Base-by-base conservation (phyloP, 2,329 filamentous ascomycete species). In the Aspergillus fumigatiaffinis region DNA sequence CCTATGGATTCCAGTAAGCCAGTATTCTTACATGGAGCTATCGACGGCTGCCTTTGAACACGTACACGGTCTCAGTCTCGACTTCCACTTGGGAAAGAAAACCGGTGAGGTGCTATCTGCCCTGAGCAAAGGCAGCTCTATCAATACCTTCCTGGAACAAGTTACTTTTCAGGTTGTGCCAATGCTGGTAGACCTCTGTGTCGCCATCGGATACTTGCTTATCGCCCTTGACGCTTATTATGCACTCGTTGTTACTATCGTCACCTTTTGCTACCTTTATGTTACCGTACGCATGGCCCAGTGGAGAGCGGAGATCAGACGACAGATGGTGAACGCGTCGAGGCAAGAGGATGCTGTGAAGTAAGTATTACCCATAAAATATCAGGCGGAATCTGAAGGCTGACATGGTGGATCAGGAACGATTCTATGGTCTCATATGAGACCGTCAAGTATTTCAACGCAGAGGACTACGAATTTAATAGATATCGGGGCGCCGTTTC, bases 351-450 rank as follows among this genome's bases (percentile, higher is more conserved):
- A 97, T 74, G 94, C 94, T 6, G 92, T 97, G 65, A 97, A 97
- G 82, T 84, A 72, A 75, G 81, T 78, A 23, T 21, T 10, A 28
- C 23, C 41, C 8, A 12, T 44, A 9, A 17, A 44, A 44, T 21
- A 23, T 23, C 21, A 23, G 14, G 44, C 26, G 20, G 44, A 47
- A 6, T 26, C 7, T 23, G 23, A 47, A 25, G 42, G 47, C 55
- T 55, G 35, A 56, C 44, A 52, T 28, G 28, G 57, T 52, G 21
- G 14, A 28, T 12, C 60, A 84, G 81, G 77, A 97, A 97, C 71
- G 94, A 99, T 73, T 97, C 94, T 0, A 94, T 99, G 79, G 92
- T 94, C 60, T 96, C 92, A n/a, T 99, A 97, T 73, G 94, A 99
- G 77, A 93, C 90, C 1, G 90, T 93, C 71, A 94, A 93, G 71